Evolutionary conservation across 768 basidiomycete species (phyloP).

Genomic region (Leccinum subgranulosum): DNA sequence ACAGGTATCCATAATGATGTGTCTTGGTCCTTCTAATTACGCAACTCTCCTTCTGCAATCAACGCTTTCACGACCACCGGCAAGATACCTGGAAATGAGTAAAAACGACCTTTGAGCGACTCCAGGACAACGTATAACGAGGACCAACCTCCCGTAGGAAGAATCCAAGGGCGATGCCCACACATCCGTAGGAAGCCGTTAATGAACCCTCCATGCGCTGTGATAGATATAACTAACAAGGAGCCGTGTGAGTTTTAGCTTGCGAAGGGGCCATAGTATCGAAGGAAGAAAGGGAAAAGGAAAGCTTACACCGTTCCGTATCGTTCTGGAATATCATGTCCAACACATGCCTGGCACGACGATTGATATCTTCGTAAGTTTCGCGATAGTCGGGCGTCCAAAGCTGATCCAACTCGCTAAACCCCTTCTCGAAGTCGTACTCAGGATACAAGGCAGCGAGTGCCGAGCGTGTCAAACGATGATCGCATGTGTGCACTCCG

Average conservation of each 20-base stretch:
- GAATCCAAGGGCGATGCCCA: slow-evolving; percentile 38
- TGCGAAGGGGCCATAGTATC: neutral
- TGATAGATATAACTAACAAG: slow-evolving; percentile 57
- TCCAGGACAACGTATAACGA: too few relatives aligned
- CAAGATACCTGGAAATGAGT: slow-evolving; percentile 19
- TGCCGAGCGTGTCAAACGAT: slow-evolving; percentile 47
- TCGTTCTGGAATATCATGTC: slow-evolving; percentile 51
- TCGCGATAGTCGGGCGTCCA: slow-evolving; percentile 40
- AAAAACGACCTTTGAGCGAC: neutral
- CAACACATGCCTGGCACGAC: slow-evolving; percentile 50
- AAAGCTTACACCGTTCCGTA: slow-evolving; percentile 39
- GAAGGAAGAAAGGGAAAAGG: neutral
- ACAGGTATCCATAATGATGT: neutral
- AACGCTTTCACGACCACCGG: slow-evolving; percentile 24
- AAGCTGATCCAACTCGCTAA: slow-evolving; percentile 60
- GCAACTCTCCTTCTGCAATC: neutral
- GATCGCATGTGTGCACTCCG: slow-evolving; percentile 73
- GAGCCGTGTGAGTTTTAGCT: neutral
- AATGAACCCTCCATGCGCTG: slow-evolving; percentile 63
- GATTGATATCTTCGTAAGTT: slow-evolving; percentile 31
- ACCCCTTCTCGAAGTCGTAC: slow-evolving; percentile 51
- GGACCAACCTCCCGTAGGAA: slow-evolving; percentile 65
- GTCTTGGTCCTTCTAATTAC: slow-evolving; percentile 1
- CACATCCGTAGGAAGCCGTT: slow-evolving; percentile 50
- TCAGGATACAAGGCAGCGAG: slow-evolving; percentile 40